These are phyloP conservation scores for Sugiyamaella chiloensis DNA, from an alignment of 805 yeast genomes.

Conservation along the genomic window DNA sequence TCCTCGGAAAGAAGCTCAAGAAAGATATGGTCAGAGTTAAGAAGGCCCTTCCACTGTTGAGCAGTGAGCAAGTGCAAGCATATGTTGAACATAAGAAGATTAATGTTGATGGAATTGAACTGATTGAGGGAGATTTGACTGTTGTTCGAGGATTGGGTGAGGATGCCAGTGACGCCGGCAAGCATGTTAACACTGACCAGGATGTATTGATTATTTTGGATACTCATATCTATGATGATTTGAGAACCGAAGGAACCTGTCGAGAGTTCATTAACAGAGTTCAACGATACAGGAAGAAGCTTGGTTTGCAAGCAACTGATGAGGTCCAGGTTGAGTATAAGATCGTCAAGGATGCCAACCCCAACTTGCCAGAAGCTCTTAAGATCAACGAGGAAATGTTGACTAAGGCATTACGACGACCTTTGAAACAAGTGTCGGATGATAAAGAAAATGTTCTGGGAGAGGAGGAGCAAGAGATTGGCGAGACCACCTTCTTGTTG, in stretches of 20 bases:
- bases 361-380: slow-evolving; percentile 53
- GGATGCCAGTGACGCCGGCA: slow-evolving; percentile 53
- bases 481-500: slow-evolving; percentile 74
- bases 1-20: slow-evolving; percentile 94
- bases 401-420: slow-evolving; percentile 70
- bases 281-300: slow-evolving; percentile 95
- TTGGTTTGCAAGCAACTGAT: slow-evolving; percentile 90
- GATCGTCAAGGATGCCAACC: slow-evolving; percentile 48
- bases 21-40: slow-evolving; percentile 91
- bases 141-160: slow-evolving; percentile 88
- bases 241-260: slow-evolving; percentile 90
- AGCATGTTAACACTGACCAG: slow-evolving; percentile 81
- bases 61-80: slow-evolving; percentile 77
- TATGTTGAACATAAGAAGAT: slow-evolving; percentile 72
- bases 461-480: slow-evolving; percentile 78
- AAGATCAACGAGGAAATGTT: slow-evolving; percentile 63
- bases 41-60: slow-evolving; percentile 80
- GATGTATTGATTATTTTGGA: slow-evolving; percentile 90
- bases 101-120: slow-evolving; percentile 83
- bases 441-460: slow-evolving; percentile 55
- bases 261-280: slow-evolving; percentile 96
- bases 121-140: slow-evolving; percentile 82
- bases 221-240: slow-evolving; percentile 79
- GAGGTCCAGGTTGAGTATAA: slow-evolving; percentile 86
- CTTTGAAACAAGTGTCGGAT: slow-evolving; percentile 42